phyloP scores from a whole-genome alignment of 805 yeast species.

The Aciculoconidium aculeatum region DNA sequence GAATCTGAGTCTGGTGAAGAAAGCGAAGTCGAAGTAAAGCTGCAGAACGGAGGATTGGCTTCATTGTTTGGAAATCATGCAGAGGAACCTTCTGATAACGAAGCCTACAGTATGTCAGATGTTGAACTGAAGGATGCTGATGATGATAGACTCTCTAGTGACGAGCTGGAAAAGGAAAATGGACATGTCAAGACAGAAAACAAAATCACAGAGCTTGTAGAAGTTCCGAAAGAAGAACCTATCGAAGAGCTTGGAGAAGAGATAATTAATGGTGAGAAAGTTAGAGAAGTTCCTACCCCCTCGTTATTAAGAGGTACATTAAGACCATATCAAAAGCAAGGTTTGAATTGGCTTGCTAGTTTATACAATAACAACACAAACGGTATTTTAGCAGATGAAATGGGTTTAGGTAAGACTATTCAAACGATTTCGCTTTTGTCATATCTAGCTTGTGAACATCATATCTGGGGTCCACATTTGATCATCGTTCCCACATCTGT shows the following conservation, averaged over 20 bases:
- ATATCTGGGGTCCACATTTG: conserved; percentile 96
- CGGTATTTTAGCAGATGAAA: conserved; percentile 97
- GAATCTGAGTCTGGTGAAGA: conserved; percentile 7
- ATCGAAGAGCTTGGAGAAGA: conserved; percentile 16
- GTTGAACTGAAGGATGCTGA: conserved; percentile 8
- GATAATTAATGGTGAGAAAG: conserved; percentile 37
- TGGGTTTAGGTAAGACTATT: conserved; percentile 97
- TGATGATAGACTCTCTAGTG: conserved; percentile 7
- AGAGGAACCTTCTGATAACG: too few species aligned
- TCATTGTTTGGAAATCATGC: too few species aligned
- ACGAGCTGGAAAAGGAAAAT: conserved; percentile 2
- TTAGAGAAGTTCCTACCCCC: conserved; percentile 71
- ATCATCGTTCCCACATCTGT: conserved; percentile 97
- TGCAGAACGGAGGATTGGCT: conserved; percentile 3
- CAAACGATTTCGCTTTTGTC: conserved; percentile 87
- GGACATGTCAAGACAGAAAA: conserved; percentile 5
- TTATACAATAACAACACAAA: conserved; percentile 87
- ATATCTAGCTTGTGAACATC: conserved; percentile 88
- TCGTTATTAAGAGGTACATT: conserved; percentile 71
- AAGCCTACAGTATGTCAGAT: too few species aligned
- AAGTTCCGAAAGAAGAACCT: conserved; percentile 9
- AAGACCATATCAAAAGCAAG: conserved; percentile 91
- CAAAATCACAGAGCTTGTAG: conserved; percentile 8
- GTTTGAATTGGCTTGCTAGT: conserved; percentile 95
- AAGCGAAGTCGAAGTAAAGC: conserved; percentile 2